A percentile compares a stretch with the other conserved stretches of the same genome.
These are phyloP conservation scores for Selaginella moellendorffii DNA, from an alignment of 75 land plant genomes.

Conservation along the genomic window DNA sequence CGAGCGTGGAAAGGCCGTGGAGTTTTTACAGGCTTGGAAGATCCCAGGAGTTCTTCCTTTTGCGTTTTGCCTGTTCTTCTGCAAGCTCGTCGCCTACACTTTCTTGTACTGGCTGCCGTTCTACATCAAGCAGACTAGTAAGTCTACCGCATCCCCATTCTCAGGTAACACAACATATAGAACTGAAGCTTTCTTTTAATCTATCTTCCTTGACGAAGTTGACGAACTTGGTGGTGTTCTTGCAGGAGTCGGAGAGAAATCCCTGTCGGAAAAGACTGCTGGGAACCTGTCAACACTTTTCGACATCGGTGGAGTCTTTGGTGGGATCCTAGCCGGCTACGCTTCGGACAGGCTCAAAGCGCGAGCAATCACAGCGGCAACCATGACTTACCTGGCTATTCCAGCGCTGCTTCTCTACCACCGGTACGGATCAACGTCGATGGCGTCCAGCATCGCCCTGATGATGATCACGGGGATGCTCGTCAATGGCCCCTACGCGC, in stretches of 20 bases:
- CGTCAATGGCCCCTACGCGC: slow-evolving; percentile 79
- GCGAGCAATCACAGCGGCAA: slow-evolving; percentile 56
- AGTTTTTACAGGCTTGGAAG: slow-evolving; percentile 76
- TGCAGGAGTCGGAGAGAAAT: neutral
- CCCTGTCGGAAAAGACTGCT: neutral
- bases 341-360: slow-evolving; percentile 60
- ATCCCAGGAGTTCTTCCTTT: slow-evolving; percentile 93
- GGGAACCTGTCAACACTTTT: slow-evolving; percentile 49
- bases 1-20: slow-evolving; percentile 30
- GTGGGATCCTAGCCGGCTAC: slow-evolving; percentile 66
- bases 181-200: neutral
- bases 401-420: slow-evolving; percentile 47
- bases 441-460: slow-evolving; percentile 31
- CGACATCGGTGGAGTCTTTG: slow-evolving; percentile 74
- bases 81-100: slow-evolving; percentile 93
- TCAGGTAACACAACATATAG: neutral
- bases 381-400: slow-evolving; percentile 48
- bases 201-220: neutral
- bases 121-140: slow-evolving; percentile 90
- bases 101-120: slow-evolving; percentile 97
- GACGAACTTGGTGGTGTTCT: neutral
- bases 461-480: slow-evolving; percentile 65
- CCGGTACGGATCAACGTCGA: slow-evolving; percentile 37
- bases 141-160: neutral
- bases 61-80: slow-evolving; percentile 85